phyloP scores from a whole-genome alignment of 768 basidiomycete genomes.

The Lenzites betulinus region DNA sequence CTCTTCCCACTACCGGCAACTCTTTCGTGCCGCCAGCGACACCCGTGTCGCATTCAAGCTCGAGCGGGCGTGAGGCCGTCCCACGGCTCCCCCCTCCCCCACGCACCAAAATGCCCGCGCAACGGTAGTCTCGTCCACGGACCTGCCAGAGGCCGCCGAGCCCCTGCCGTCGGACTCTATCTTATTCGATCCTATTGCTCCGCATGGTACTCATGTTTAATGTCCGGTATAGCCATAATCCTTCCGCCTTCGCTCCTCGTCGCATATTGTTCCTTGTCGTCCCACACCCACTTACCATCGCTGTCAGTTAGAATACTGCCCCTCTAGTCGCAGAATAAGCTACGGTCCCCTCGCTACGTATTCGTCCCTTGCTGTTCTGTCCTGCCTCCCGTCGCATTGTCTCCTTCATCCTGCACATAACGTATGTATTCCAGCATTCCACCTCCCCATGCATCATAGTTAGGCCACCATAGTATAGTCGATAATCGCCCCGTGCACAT shows the following conservation, averaged over 20 bases:
- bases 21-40: slow-evolving; percentile 74
- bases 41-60: slow-evolving; percentile 73
- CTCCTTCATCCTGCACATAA: slow-evolving; percentile 23
- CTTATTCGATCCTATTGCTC: slow-evolving; percentile 25
- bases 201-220: slow-evolving; percentile 23
- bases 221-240: slow-evolving; percentile 19
- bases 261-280: slow-evolving; percentile 10
- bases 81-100: slow-evolving; percentile 9
- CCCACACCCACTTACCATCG: slow-evolving; percentile 13
- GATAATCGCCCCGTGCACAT: slow-evolving; percentile 15
- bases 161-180: slow-evolving; percentile 20
- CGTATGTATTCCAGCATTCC: slow-evolving; percentile 24
- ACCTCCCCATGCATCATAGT: slow-evolving; percentile 21
- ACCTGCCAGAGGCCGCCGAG: slow-evolving; percentile 13
- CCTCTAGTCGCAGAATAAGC: slow-evolving; percentile 24
- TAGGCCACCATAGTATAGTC: slow-evolving; percentile 22
- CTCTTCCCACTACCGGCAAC: slow-evolving; percentile 65
- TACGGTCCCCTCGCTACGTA: slow-evolving; percentile 22
- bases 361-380: slow-evolving; percentile 21
- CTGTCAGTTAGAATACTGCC: slow-evolving; percentile 23
- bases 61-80: slow-evolving; percentile 44
- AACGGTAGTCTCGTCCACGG: slow-evolving; percentile 11
- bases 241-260: slow-evolving; percentile 17
- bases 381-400: slow-evolving; percentile 16
- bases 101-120: slow-evolving; percentile 21